phyloP scores from a whole-genome alignment of 352 stramenopile genomes.

The Pythium scleroteichum region DNA sequence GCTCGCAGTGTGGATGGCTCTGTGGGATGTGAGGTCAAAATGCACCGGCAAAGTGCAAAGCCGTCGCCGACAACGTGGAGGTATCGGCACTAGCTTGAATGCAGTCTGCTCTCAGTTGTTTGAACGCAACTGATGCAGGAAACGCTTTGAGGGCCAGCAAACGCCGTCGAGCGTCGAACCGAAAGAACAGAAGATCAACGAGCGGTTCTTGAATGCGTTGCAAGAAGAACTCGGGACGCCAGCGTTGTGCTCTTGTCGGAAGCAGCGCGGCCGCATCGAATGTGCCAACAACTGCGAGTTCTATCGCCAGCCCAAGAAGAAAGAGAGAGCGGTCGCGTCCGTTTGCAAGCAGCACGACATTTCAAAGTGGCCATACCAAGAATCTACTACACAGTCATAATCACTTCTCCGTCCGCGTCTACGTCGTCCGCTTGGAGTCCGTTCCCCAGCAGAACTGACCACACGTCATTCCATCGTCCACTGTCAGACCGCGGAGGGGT shows the following conservation, averaged over 20 bases:
- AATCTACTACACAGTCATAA: constrained; percentile 73
- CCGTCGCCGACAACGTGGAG: constrained; percentile 57
- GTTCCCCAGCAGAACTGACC: constrained; percentile 55
- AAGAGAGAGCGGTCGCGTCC: constrained; percentile 49
- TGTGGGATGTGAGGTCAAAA: background rate
- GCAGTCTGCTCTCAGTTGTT: too few relatives aligned
- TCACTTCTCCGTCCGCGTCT: constrained; percentile 62
- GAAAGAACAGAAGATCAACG: constrained; percentile 25
- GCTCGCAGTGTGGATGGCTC: constrained; percentile 23
- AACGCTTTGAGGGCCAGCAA: background rate
- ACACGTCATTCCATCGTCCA: constrained; percentile 37
- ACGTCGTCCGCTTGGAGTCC: constrained; percentile 43
- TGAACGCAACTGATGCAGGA: background rate
- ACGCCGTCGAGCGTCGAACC: constrained; percentile 5
- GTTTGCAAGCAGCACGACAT: constrained; percentile 66
- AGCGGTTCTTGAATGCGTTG: constrained; percentile 52
- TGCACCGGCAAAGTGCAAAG: constrained; percentile 32
- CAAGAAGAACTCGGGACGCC: constrained; percentile 50
- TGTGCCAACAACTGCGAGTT: constrained; percentile 77
- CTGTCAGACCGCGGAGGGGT: constrained; percentile 22
- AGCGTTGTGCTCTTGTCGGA: constrained; percentile 55
- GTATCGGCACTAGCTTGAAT: constrained; percentile 10
- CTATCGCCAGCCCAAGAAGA: constrained; percentile 64
- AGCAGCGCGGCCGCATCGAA: constrained; percentile 8
- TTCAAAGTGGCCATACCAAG: background rate